phyloP scores from a whole-genome alignment of 1,284 basidiomycete species.

The Ceratobasidium sp. region DNA sequence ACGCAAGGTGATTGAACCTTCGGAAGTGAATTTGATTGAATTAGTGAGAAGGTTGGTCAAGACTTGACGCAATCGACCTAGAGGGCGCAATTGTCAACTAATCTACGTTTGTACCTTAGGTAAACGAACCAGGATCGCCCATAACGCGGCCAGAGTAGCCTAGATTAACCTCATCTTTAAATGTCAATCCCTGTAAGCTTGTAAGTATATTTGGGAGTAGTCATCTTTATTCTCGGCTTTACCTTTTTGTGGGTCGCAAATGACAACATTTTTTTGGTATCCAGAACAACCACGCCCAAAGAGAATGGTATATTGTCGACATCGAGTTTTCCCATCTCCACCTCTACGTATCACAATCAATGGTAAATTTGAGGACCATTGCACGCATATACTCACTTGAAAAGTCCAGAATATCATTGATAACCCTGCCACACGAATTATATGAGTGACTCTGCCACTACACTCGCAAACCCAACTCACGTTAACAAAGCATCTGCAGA shows the following conservation, averaged over 20 bases:
- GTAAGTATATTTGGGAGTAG: not conserved
- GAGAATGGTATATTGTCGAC: constrained; percentile 32
- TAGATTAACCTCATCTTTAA: constrained; percentile 25
- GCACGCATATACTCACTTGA: not conserved
- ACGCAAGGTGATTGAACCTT: constrained; percentile 28
- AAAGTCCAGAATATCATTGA: constrained; percentile 32
- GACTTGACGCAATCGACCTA: constrained; percentile 31
- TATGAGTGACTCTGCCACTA: not conserved
- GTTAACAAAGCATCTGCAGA: constrained; percentile 31
- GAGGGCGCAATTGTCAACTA: not conserved
- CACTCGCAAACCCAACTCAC: not conserved
- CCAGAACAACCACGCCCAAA: constrained; percentile 21
- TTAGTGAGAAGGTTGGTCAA: constrained; percentile 36
- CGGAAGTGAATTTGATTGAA: constrained; percentile 35
- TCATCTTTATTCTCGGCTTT: not conserved
- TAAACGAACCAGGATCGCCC: constrained; percentile 36
- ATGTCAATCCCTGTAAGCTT: constrained; percentile 9
- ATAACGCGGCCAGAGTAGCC: constrained; percentile 30
- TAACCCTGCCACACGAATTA: constrained; percentile 1
- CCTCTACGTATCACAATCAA: not conserved
- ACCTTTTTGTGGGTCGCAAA: constrained; percentile 35
- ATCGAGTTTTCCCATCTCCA: constrained; percentile 36
- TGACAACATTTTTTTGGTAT: constrained; percentile 36
- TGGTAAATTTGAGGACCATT: not conserved
- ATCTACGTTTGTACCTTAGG: not conserved